Percentiles rank a stretch among this genome's conserved stretches.
Conservation (phyloP, 2,329 filamentous ascomycete genomes). For the Aspergillus transmontanensis region DNA sequence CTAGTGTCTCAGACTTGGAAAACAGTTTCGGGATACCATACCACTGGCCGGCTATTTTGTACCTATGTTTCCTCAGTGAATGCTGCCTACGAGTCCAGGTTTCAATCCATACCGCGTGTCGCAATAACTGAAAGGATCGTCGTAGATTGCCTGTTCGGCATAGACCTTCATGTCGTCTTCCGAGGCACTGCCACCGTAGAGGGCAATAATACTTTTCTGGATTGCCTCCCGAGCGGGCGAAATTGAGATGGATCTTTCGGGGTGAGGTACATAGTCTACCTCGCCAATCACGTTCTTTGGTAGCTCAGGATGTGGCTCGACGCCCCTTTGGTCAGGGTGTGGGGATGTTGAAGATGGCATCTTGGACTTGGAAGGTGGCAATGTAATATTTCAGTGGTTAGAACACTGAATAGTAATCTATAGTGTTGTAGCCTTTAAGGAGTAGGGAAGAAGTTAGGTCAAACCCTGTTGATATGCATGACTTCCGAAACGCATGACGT, state of each 20-base stretch:
- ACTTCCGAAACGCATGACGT: no score
- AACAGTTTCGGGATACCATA: slow-evolving; percentile 17
- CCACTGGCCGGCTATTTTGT: slow-evolving; percentile 18
- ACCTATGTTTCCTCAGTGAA: not conserved
- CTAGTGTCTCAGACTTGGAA: slow-evolving; percentile 12
- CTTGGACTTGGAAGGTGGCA: not conserved
- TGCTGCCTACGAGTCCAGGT: no score
- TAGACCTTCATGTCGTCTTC: slow-evolving; percentile 16
- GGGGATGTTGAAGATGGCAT: slow-evolving; percentile 14
- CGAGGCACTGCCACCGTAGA: slow-evolving; percentile 14
- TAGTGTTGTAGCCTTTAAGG: no score
- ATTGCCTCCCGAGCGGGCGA: slow-evolving; percentile 6
- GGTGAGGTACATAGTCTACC: slow-evolving; percentile 10
- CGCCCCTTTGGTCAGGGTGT: slow-evolving; percentile 6
- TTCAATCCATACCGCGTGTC: slow-evolving; percentile 11
- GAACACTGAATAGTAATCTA: fast-evolving
- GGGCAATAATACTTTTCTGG: slow-evolving; percentile 9
- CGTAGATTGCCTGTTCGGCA: slow-evolving; percentile 13
- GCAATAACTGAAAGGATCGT: slow-evolving; percentile 18
- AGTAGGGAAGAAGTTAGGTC: no score
- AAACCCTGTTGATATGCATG: no score
- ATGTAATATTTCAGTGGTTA: no score
- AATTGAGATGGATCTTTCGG: slow-evolving; percentile 8
- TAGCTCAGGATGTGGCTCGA: not conserved
- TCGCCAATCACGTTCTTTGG: not conserved